These are phyloP conservation scores for Hypseocharis bilobata DNA, from an alignment of 441 rosid species.

Conservation along the genomic window DNA sequence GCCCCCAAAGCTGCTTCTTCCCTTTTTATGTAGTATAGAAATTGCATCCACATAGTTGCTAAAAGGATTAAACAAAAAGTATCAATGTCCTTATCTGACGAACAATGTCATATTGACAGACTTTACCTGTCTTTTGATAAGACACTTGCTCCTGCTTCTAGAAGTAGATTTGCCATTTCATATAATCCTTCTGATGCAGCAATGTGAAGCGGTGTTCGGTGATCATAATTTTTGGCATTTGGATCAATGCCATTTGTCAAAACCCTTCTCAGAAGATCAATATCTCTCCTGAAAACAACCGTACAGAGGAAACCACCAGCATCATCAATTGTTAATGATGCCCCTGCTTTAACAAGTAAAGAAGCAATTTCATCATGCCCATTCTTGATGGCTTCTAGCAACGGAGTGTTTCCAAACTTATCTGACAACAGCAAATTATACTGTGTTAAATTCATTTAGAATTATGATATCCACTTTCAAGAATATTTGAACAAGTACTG, in stretches of 20 bases:
- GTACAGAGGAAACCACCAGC: slow-evolving; percentile 67
- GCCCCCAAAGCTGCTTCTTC: too few relatives aligned
- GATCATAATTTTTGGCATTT: slow-evolving; percentile 71
- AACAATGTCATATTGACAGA: background rate
- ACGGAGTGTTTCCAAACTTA: slow-evolving; percentile 77
- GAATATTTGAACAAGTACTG: background rate
- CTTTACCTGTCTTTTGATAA: slow-evolving; percentile 65
- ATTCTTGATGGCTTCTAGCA: slow-evolving; percentile 69
- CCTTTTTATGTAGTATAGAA: too few relatives aligned
- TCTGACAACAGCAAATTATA: slow-evolving; percentile 30
- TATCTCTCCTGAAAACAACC: slow-evolving; percentile 58
- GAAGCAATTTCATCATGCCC: slow-evolving; percentile 57
- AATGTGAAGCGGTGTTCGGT: slow-evolving; percentile 81
- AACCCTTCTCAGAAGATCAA: slow-evolving; percentile 59
- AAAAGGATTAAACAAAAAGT: background rate
- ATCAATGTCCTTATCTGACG: background rate
- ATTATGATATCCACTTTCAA: background rate
- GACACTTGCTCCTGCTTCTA: slow-evolving; percentile 78
- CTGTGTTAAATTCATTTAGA: background rate
- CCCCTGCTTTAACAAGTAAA: slow-evolving; percentile 60
- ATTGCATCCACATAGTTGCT: background rate
- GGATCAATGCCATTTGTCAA: slow-evolving; percentile 66
- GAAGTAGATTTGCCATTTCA: slow-evolving; percentile 59
- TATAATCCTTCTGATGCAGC: slow-evolving; percentile 79
- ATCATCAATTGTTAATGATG: slow-evolving; percentile 52